Base-by-base conservation (phyloP, 2,329 filamentous ascomycete genomes). In the Ceratocystis ficicola region DNA sequence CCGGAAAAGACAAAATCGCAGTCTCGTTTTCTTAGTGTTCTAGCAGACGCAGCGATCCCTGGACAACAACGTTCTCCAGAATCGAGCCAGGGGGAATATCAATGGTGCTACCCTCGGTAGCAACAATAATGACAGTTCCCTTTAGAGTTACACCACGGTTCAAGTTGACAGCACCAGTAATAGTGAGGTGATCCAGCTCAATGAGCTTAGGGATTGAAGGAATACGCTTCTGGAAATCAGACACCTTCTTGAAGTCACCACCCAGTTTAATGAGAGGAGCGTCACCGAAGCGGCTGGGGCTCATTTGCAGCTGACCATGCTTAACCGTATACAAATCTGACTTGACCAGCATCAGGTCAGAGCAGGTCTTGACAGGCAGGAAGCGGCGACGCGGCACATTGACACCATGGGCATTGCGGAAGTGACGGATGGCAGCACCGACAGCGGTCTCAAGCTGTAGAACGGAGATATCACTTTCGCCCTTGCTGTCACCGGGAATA, bases 341-440 rank as follows among this genome's bases (percentile, higher is more conserved):
- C 85, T 99, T 99, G 84, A 99, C 94, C 69, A 99, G 88, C 91
- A 99, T 95, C 70, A 99, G 83, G 76, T 99, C 94, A 65, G 94
- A 99, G 85, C 93, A 99, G 25, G 94, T 99, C 89, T 99, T 99
- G 82, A 99, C 94, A 69, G 94, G 94, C 81, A 99, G 84, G 89
- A 99, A 99, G 72, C 94, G 92, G 73, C 91, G 87, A 76, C 94
- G 90, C 70, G 94, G 94, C 65, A 99, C 94, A 77, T 99, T 99
- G 81, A 99, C 93, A 80, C 94, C 94, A 79, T 99, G 94, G 48
- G 92, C 94, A 78, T 96, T 96, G 79, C 89, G 87, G 84, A 99
- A 99, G 81, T 99, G 94, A 72, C 93, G 92, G 77, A 99, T 99
- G 74, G 94, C 94, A 70, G 94, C 94, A 80, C 94, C 94, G 70